Conservation (phyloP, 352 stramenopile species). For the Phytophthora palmivora region DNA sequence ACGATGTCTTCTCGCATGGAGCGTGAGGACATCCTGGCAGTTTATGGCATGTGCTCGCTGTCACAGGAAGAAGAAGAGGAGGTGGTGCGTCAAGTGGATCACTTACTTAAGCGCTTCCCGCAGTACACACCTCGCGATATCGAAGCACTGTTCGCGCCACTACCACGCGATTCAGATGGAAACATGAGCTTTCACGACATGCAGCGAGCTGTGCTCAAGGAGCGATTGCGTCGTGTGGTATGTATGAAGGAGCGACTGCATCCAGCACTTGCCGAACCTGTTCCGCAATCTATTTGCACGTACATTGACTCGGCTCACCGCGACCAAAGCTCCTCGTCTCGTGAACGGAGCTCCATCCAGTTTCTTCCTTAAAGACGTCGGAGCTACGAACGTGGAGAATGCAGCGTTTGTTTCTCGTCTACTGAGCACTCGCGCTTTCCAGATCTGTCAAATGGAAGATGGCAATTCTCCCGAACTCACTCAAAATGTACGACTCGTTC, state of each 20-base stretch:
- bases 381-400: conserved; percentile 76
- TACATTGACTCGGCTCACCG: conserved; percentile 49
- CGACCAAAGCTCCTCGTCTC: conserved; percentile 43
- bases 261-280: conserved; percentile 47
- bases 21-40: conserved; percentile 79
- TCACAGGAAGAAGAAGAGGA: conserved; percentile 78
- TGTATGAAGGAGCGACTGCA: conserved; percentile 79
- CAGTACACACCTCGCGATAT: conserved; percentile 77
- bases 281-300: conserved; percentile 62
- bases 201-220: conserved; percentile 67
- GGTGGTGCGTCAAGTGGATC: conserved; percentile 78
- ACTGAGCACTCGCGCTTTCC: conserved; percentile 78
- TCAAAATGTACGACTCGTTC: conserved; percentile 84
- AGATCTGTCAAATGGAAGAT: conserved; percentile 87
- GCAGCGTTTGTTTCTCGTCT: conserved; percentile 67
- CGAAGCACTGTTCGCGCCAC: conserved; percentile 54
- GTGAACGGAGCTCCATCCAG: conserved; percentile 50
- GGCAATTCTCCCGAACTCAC: conserved; percentile 81
- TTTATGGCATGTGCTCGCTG: conserved; percentile 70
- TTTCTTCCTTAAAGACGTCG: conserved; percentile 81
- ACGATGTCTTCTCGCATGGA: conserved; percentile 84
- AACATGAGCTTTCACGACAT: conserved; percentile 85
- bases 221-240: conserved; percentile 64
- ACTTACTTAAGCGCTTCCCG: conserved; percentile 63
- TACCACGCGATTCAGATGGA: conserved; percentile 50